Percentiles rank a stretch among this genome's conserved stretches.
Conservation (phyloP, 345 rosid genomes). For the Zanthoxylum bungeanum region DNA sequence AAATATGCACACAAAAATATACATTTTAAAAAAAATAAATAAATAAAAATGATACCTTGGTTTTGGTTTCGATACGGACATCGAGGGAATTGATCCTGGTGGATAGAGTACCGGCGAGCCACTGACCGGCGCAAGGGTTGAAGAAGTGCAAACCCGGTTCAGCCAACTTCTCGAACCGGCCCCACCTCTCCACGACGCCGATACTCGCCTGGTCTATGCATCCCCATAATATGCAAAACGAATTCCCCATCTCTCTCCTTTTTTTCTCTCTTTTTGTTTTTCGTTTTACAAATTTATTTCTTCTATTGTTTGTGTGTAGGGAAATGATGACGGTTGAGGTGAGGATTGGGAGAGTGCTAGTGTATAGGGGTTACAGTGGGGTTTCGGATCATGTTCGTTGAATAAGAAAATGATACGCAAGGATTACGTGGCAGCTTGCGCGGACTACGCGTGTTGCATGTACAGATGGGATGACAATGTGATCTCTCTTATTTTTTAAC, state of each 20-base stretch:
- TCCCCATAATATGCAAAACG: constrained; percentile 41
- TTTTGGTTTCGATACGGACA: constrained; percentile 89
- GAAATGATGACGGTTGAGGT: not conserved
- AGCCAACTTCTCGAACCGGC: constrained; percentile 84
- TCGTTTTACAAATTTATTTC: too few relatives aligned
- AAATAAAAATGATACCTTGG: constrained; percentile 48
- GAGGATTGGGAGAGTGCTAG: not conserved
- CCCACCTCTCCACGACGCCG: constrained; percentile 85
- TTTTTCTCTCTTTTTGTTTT: not conserved
- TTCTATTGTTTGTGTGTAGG: not conserved
- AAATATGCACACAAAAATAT: not conserved
- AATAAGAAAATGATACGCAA: not conserved
- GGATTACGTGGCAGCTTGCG: not conserved
- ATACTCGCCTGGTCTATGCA: constrained; percentile 88
- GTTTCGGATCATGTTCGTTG: not conserved
- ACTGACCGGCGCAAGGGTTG: constrained; percentile 74
- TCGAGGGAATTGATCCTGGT: constrained; percentile 87
- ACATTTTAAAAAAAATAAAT: not conserved
- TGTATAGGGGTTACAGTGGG: not conserved
- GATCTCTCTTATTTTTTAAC: not conserved
- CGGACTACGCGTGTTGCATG: not conserved
- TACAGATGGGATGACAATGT: not conserved
- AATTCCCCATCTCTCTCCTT: constrained; percentile 53
- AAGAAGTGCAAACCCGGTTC: constrained; percentile 75
- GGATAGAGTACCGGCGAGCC: constrained; percentile 82